Conservation (phyloP, 805 yeast species). For the Kazachstania taianensis region DNA sequence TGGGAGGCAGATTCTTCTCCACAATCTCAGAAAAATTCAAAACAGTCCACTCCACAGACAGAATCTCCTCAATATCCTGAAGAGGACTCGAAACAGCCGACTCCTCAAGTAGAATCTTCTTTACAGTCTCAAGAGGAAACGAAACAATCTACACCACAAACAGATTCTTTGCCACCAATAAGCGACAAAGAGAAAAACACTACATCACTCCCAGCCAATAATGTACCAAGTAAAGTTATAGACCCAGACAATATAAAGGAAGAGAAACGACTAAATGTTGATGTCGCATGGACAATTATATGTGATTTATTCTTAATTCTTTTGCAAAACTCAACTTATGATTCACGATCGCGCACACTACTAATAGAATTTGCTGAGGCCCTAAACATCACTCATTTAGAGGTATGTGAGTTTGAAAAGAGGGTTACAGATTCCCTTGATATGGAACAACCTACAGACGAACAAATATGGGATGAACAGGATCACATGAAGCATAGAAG, state of each 20-base stretch:
- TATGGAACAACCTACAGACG: slow-evolving; percentile 68
- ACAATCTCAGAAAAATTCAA: slow-evolving; percentile 1
- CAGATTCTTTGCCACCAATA: background rate
- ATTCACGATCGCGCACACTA: slow-evolving; percentile 78
- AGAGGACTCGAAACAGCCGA: background rate
- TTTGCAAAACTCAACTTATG: slow-evolving; percentile 77
- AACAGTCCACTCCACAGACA: background rate
- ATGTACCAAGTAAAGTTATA: slow-evolving; percentile 9
- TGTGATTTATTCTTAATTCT: slow-evolving; percentile 82
- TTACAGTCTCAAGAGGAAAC: background rate
- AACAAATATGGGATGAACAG: slow-evolving; percentile 61
- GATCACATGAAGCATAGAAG: slow-evolving; percentile 62
- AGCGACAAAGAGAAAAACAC: background rate
- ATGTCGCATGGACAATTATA: slow-evolving; percentile 84
- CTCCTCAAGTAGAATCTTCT: background rate
- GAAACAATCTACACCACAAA: background rate
- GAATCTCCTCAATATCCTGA: background rate
- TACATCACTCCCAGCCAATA: background rate
- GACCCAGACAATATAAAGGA: slow-evolving; percentile 28
- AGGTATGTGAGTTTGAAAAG: slow-evolving; percentile 80
- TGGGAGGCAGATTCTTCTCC: slow-evolving; percentile 14
- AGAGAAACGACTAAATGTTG: slow-evolving; percentile 45
- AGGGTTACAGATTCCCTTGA: slow-evolving; percentile 85
- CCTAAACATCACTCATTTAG: slow-evolving; percentile 51
- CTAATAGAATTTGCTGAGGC: slow-evolving; percentile 55